Evolutionary conservation across 2,329 filamentous ascomycete species (phyloP).

Genomic region (Diaporthe sp.): DNA sequence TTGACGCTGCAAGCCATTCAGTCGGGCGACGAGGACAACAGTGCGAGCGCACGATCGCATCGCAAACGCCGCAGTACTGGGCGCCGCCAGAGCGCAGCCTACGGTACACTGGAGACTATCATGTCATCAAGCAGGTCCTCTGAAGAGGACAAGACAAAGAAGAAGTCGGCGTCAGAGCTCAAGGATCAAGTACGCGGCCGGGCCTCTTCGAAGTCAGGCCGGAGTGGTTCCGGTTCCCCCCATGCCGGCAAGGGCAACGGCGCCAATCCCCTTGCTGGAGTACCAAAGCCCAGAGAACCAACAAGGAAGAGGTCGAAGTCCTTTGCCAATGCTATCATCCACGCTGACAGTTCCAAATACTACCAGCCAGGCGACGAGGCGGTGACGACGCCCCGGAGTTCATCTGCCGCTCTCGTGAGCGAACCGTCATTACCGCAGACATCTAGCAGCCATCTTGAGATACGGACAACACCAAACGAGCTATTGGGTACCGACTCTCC

Average conservation of each 20-base stretch:
- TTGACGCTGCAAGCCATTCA: slow-evolving; percentile 70
- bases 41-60: slow-evolving; percentile 48
- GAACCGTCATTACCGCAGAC: slow-evolving; percentile 70
- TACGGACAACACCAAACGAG: slow-evolving; percentile 53
- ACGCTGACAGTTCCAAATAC: slow-evolving; percentile 54
- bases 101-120: slow-evolving; percentile 75
- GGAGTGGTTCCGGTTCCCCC: slow-evolving; percentile 46
- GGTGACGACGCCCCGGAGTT: slow-evolving; percentile 50
- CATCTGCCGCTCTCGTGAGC: slow-evolving; percentile 62
- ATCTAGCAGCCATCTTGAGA: slow-evolving; percentile 64
- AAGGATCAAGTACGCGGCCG: slow-evolving; percentile 68
- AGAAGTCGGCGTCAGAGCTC: slow-evolving; percentile 70
- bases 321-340: slow-evolving; percentile 61
- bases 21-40: slow-evolving; percentile 67
- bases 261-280: slow-evolving; percentile 16
- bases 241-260: slow-evolving; percentile 43
- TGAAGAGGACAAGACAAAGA: slow-evolving; percentile 72
- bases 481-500: slow-evolving; percentile 41
- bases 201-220: slow-evolving; percentile 52
- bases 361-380: slow-evolving; percentile 48
- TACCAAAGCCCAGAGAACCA: slow-evolving; percentile 15
- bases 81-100: slow-evolving; percentile 66
- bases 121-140: slow-evolving; percentile 76
- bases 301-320: slow-evolving; percentile 55
- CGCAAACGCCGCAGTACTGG: slow-evolving; percentile 57